phyloP scores from a whole-genome alignment of 495 filamentous ascomycete species.

The Podospora anserina region DNA sequence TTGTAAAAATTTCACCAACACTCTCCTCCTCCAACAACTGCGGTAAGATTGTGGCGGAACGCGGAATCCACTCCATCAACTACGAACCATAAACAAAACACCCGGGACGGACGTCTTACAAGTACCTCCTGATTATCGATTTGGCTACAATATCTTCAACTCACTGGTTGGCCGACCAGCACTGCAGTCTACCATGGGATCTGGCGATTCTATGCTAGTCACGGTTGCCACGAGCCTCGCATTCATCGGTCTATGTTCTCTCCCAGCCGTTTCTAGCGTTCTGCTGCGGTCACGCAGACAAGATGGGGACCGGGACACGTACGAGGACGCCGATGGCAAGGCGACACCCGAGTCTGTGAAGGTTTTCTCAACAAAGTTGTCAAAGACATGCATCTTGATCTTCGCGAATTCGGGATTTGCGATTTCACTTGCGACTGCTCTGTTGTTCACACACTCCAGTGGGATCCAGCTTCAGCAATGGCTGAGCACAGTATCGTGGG shows the following conservation, averaged over 20 bases:
- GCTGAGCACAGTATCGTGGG: constrained; percentile 46
- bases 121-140: too few species aligned
- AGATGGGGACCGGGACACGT: constrained; percentile 40
- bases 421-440: constrained; percentile 43
- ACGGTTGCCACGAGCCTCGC: constrained; percentile 36
- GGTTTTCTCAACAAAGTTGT: constrained; percentile 49
- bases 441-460: constrained; percentile 37
- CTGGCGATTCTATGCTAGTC: constrained; percentile 31
- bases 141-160: neutral
- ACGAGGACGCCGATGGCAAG: constrained; percentile 62
- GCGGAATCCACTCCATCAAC: neutral
- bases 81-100: neutral
- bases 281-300: constrained; percentile 29
- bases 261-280: constrained; percentile 36
- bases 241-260: constrained; percentile 35
- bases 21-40: neutral
- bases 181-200: constrained; percentile 25
- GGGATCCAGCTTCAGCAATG: constrained; percentile 37
- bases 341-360: constrained; percentile 56
- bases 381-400: constrained; percentile 45
- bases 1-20: neutral
- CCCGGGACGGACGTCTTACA: neutral
- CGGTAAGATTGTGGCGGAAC: neutral
- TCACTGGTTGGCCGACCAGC: neutral
- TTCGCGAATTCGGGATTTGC: constrained; percentile 45